Base-by-base conservation (phyloP, 768 basidiomycete genomes). In the Terana coerulea region DNA sequence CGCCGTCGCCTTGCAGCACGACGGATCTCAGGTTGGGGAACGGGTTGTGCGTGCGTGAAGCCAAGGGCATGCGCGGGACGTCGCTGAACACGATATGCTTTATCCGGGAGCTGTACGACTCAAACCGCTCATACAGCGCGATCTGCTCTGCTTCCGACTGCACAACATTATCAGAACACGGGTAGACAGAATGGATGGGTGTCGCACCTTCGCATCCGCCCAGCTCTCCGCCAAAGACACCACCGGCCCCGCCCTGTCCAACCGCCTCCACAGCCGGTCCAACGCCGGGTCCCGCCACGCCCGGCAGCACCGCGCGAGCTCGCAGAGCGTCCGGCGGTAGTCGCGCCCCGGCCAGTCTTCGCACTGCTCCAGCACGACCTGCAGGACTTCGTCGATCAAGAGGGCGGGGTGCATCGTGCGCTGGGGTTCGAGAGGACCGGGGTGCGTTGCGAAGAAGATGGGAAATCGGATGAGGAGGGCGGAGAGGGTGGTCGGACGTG, bases 371-470 rank as follows among this genome's bases (percentile, higher is more conserved):
- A 66, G 55, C 3, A 66, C 51, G 14, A 54, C 49, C 44, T 61
- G 48, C 8, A 66, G 39, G 29, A 66, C 43, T 44, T 66, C 65
- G 55, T 66, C 65, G 28, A 66, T 63, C 44, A 63, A 60, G 22
- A 66, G 58, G 1, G 60, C 63, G 2, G 42, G 37, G 49, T 66
- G 63, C 65, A 66, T 66, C 8, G 29, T 29, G 30, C 5, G 15
- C 10, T 22, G 50, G 24, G 30, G 31, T 41, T 10, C 37, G 33
- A 51, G 37, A 51, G 19, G 36, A 51, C 39, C 8, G 47, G 5
- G 26, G 47, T 10, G 21, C 19, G 47, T 21, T n/a, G 21, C 12
- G 8, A 24, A 24, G n/a, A 36, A 31, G 21, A 33, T 8, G 12
- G 26, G 19, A 28, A 49, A 35, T 26, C 4, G 12, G 5, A 29